These are phyloP conservation scores for Neurospora sp. DNA, from an alignment of 495 filamentous ascomycete species.

Conservation along the genomic window DNA sequence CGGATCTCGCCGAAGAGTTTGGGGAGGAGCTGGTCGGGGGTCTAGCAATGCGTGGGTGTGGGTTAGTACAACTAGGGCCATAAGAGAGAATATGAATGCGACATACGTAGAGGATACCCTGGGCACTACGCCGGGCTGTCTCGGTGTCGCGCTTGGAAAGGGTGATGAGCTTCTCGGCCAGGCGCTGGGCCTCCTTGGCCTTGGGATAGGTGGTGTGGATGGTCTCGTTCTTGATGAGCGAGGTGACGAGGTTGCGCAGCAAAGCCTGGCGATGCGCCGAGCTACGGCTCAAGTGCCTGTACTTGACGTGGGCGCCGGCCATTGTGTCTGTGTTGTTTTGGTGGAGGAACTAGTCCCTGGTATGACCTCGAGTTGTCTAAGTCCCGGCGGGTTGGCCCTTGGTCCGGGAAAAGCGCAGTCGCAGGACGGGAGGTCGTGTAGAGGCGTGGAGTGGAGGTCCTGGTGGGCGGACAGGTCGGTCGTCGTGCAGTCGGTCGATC, in stretches of 20 bases:
- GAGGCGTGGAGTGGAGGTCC: background rate
- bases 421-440: background rate
- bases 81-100: too few relatives aligned
- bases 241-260: conserved; percentile 91
- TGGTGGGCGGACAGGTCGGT: background rate
- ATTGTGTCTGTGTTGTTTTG: conserved; percentile 35
- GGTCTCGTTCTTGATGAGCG: conserved; percentile 84
- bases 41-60: conserved; percentile 1
- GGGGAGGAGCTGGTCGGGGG: conserved; percentile 57
- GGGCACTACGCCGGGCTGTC: conserved; percentile 53
- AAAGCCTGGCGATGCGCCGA: conserved; percentile 85
- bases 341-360: conserved; percentile 8
- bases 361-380: background rate
- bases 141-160: conserved; percentile 85
- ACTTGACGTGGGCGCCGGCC: conserved; percentile 76
- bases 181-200: conserved; percentile 88
- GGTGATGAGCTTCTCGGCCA: conserved; percentile 91
- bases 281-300: conserved; percentile 73
- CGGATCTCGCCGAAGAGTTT: conserved; percentile 81
- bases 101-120: conserved; percentile 70
- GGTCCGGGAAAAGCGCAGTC: background rate
- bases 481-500: background rate
- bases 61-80: too few relatives aligned
- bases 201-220: conserved; percentile 93
- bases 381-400: background rate